Evolutionary conservation across 805 yeast species (phyloP), one percentile per base, ranked within the genome.

Genomic region (Tetrapisispora taiwanensis): DNA sequence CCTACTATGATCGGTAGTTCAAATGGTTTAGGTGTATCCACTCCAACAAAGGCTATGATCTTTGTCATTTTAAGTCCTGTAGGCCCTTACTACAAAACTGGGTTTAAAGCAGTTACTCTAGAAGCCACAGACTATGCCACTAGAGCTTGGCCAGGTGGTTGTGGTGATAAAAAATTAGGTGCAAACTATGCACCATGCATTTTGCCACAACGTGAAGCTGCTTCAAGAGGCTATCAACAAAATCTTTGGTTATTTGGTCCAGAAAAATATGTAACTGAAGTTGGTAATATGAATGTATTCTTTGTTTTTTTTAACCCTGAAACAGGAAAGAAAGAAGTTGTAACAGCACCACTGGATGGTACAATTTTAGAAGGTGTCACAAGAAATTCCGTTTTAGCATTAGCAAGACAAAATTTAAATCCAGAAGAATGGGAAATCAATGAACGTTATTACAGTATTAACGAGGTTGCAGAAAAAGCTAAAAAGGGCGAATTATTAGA

Each of bases 111-210:
- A 35, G 95, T 92, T 44, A 74, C 78, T 49, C 75, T 92, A 52
- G 96, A 90, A 70, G 97, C 97, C 53, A 89, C 96, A 30, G 95
- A 87, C 62, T 80, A 85, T 56, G 95, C 95, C 41, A 89, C 89
- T 30, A 84, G 98, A 72, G 97, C 98, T 27, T 90, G 97, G 97
- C 97, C 97, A 62, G 95, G 95, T 59, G 98, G 97, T 66, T 88
- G 80, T 56, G 98, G 98, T 68, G 84, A 90, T 77, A 82, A 78
- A 67, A 90, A 90, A 69, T 78, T 90, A 58, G 98, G 98, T 67
- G 97, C 95, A 49, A 90, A 90, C 73, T 90, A 90, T 62, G 98
- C 97, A 37, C 97, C 97, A 50, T 85, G 96, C 65, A 79, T 89
- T 58, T 73, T 76, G 62, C 97, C 97, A 28, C 96, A 87, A 70